Conservation (phyloP, 352 stramenopile genomes). For the Globisporangium irregulare region DNA sequence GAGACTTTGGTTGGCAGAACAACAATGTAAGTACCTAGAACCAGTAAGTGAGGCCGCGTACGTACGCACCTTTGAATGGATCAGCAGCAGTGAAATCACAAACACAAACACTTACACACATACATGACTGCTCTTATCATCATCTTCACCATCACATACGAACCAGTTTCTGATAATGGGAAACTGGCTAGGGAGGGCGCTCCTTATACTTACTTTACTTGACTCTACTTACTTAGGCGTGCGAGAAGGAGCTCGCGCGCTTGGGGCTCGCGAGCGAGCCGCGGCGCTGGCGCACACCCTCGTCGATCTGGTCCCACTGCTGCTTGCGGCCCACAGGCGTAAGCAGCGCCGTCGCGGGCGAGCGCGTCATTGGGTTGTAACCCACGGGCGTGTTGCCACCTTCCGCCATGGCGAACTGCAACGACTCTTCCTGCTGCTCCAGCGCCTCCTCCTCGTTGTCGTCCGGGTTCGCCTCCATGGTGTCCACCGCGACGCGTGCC, state of each 20-base stretch:
- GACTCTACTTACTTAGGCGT: slow-evolving; percentile 10
- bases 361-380: slow-evolving; percentile 39
- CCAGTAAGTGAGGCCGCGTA: not conserved
- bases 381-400: slow-evolving; percentile 54
- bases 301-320: slow-evolving; percentile 59
- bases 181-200: not conserved
- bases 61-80: not conserved
- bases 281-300: slow-evolving; percentile 26
- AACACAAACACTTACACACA: not conserved
- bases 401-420: slow-evolving; percentile 36
- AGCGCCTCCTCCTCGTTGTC: slow-evolving; percentile 25
- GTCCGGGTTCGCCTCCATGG: slow-evolving; percentile 38
- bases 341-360: slow-evolving; percentile 51
- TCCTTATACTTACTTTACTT: slow-evolving; percentile 18
- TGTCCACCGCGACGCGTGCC: slow-evolving; percentile 33
- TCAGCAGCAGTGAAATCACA: not conserved
- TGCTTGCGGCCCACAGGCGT: slow-evolving; percentile 47
- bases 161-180: slow-evolving; percentile 16
- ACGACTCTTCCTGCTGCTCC: slow-evolving; percentile 26
- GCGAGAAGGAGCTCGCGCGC: slow-evolving; percentile 31
- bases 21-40: not conserved
- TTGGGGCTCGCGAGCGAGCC: slow-evolving; percentile 23
- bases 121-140: not conserved
- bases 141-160: not conserved
- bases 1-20: not conserved